Base-by-base conservation (phyloP, 2,329 filamentous ascomycete genomes). In the Monascus ruber region DNA sequence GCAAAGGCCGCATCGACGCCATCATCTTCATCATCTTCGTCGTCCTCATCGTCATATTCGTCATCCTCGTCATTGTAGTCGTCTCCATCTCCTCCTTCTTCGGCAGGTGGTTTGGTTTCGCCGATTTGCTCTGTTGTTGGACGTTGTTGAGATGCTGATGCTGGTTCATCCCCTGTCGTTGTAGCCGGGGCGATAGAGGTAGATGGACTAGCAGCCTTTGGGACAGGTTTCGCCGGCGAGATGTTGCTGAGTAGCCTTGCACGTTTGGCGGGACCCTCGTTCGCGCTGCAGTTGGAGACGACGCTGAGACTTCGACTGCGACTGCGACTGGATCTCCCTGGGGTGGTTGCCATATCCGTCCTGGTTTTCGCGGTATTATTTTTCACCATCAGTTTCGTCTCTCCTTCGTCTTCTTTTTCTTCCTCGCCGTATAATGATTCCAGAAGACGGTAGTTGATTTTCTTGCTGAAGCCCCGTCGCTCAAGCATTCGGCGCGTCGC, bases 401-500 rank as follows among this genome's bases (percentile, higher is more conserved):
- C 17, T 17, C 17, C 17, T 17, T 17, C 17, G 3, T 56, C 51
- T 4, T 55, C 50, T 26, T 42, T 45, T 2, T 49, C 55, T 34
- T 64, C 62, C n/a, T 61, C 55, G 24, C 57, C 62, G 41, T 63
- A 66, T 5, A 66, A 42, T 2, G 58, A 55, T 33, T 65, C 60
- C 5, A 66, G 42, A 9, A 64, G 49, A 31, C 56, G 58, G 39
- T 85, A 86, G 50, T 86, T 85, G 55, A 87, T 83, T 53, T 83
- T 80, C 60, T 79, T 83, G 45, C 79, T 84, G 62, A 79, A 82
- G 0, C 74, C 74, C 34, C 81, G 70, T 40, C 77, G 74, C 58
- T 82, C 80, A 55, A 84, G 68, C 48, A 81, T 80, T 40, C 76
- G 73, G 44, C 76, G 70, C 9, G 80, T 80, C 1, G 82, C 82